These are phyloP conservation scores for Cordyceps militaris DNA, from an alignment of 2,329 filamentous ascomycete genomes.

Conservation along the genomic window DNA sequence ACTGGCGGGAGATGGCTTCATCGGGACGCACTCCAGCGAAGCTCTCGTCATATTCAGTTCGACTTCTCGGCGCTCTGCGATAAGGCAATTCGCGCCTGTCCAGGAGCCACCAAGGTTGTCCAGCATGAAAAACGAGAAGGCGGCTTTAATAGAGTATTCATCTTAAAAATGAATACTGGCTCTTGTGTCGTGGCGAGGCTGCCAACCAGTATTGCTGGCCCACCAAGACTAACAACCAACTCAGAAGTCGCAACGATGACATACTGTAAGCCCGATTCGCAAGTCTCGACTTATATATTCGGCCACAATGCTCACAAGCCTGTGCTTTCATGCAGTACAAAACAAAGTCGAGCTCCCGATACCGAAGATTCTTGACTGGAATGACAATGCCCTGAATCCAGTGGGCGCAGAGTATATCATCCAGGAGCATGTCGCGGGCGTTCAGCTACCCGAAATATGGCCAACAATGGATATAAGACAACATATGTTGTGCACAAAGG, in stretches of 20 bases:
- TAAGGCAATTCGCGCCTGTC: not conserved
- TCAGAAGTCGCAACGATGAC: constrained; percentile 1
- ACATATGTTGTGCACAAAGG: not conserved
- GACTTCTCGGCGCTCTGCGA: not conserved
- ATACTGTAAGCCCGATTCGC: not conserved
- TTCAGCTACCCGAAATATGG: not conserved
- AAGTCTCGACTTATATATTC: not conserved
- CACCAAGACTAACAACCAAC: not conserved
- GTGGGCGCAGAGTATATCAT: constrained; percentile 2
- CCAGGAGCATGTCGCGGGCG: not conserved
- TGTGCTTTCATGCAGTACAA: not conserved
- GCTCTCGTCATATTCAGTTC: not conserved
- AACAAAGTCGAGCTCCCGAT: not conserved
- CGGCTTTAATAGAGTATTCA: not conserved
- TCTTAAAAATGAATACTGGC: not conserved
- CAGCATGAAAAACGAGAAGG: not conserved
- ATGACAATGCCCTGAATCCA: not conserved
- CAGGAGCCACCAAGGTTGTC: not conserved
- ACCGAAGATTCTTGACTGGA: not conserved
- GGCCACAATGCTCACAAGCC: not conserved
- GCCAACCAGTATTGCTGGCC: not conserved
- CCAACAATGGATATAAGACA: not conserved
- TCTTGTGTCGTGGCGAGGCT: not conserved
- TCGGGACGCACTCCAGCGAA: not conserved
- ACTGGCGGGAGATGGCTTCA: not conserved